phyloP scores from a whole-genome alignment of 768 basidiomycete species.

The Hemileccinum rubropunctum region DNA sequence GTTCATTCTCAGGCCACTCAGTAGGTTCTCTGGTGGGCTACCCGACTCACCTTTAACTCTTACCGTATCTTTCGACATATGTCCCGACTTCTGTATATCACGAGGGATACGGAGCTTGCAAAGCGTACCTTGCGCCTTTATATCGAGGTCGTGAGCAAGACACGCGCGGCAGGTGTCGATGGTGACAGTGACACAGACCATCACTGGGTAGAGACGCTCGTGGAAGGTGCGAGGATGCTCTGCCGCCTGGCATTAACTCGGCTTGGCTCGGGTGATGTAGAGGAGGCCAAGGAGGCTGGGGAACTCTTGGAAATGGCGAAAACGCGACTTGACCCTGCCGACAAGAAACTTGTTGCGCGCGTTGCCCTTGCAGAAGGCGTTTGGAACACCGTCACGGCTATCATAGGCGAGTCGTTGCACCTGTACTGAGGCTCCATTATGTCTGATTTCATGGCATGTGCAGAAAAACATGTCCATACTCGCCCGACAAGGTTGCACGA shows the following conservation, averaged over 20 bases:
- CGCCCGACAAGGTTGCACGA: conserved; percentile 58
- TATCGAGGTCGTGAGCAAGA: conserved; percentile 80
- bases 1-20: neutral
- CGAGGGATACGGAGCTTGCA: conserved; percentile 60
- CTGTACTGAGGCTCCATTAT: neutral
- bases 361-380: conserved; percentile 72
- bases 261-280: conserved; percentile 41
- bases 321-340: conserved; percentile 45
- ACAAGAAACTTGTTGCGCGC: conserved; percentile 55
- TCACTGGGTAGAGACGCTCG: conserved; percentile 73
- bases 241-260: conserved; percentile 48
- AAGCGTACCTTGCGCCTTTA: conserved; percentile 79
- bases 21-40: conserved; percentile 92
- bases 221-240: conserved; percentile 77
- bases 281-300: conserved; percentile 62
- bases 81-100: conserved; percentile 64
- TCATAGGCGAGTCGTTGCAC: conserved; percentile 49
- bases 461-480: conserved; percentile 65
- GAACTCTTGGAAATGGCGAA: conserved; percentile 59
- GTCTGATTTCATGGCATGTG: neutral
- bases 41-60: conserved; percentile 91
- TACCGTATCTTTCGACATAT: conserved; percentile 83
- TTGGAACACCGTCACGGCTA: conserved; percentile 64
- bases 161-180: conserved; percentile 51
- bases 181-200: conserved; percentile 60